Base-by-base conservation (phyloP, 2,329 filamentous ascomycete species). In the Metarhizium rileyi region DNA sequence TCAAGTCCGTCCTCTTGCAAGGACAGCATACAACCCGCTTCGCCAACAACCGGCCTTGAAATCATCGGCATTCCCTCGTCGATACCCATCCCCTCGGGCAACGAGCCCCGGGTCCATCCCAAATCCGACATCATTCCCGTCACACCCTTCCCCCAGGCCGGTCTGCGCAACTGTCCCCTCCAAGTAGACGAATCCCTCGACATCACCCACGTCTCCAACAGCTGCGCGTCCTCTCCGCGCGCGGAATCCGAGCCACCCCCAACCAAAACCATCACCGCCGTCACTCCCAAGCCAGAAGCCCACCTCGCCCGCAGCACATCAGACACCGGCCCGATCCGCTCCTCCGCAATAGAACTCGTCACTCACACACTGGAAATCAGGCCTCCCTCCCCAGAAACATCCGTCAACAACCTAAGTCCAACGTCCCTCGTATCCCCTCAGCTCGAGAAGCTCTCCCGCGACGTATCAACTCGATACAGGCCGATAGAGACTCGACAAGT, bases 351-450 rank as follows among this genome's bases (percentile, higher is more conserved):
- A 7, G 54, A 54, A 5, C 50, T 57, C 25, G 45, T 63, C 30
- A 61, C 61, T 44, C 56, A 62, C 26, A 63, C 62, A 25, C 63
- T 78, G 5, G 72, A 76, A 43, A 78, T 87, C 44, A 65, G 67
- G 3, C 67, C 83, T 0, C 74, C 77, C 0, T 73, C 71, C 0
- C 83, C 84, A 0, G 62, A 71, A 4, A 68, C 75, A 1, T 75
- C 74, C 4, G 63, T 67, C 16, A 57, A 65, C 2, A 64, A 69
- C n/a, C 64, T 86, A 45, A 57, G 63, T 3, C 66, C 71, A 0
- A 48, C 61, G 2, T 74, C 75, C 30, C 68, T 87, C 40, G 63
- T 87, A 38, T 85, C 85, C 0, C 64, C 67, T 8, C 71, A 75
- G 55, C 69, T 88, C 1, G 74, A 73, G 2, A 62, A 67, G 46